These are phyloP conservation scores for Adansonia rubrostipa DNA, from an alignment of 441 rosid species.

Conservation along the genomic window DNA sequence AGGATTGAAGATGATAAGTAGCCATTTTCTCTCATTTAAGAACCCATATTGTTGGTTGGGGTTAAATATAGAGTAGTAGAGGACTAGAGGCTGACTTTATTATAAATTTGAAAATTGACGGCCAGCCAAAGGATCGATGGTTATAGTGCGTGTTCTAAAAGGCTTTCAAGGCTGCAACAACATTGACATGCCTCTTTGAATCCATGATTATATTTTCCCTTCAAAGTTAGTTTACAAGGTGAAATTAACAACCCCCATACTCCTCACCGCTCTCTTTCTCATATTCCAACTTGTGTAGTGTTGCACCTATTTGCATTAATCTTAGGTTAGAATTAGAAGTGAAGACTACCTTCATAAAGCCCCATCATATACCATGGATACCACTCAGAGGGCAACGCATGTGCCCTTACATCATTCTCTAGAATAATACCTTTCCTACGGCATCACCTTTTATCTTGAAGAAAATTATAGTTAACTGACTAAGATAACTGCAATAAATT, in stretches of 20 bases:
- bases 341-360: constrained; percentile 34
- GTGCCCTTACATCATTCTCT: constrained; percentile 44
- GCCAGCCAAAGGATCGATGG: constrained; percentile 24
- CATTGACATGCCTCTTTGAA: constrained; percentile 31
- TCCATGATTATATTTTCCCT: constrained; percentile 46
- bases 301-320: constrained; percentile 14
- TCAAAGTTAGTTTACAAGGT: constrained; percentile 41
- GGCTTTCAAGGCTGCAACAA: constrained; percentile 40
- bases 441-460: constrained; percentile 7
- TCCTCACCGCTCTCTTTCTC: neutral
- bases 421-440: constrained; percentile 16
- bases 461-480: neutral
- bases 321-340: constrained; percentile 33
- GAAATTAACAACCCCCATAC: constrained; percentile 23
- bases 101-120: constrained; percentile 10
- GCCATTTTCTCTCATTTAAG: constrained; percentile 40
- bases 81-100: neutral
- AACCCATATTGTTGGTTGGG: constrained; percentile 35
- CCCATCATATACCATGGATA: constrained; percentile 40
- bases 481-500: neutral
- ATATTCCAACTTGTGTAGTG: constrained; percentile 14
- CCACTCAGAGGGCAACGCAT: constrained; percentile 37
- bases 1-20: constrained; percentile 33
- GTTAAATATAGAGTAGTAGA: constrained; percentile 35
- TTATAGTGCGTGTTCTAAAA: constrained; percentile 41